Conservation (phyloP, 306 rosid genomes). For the Spatholobus suberectus region DNA sequence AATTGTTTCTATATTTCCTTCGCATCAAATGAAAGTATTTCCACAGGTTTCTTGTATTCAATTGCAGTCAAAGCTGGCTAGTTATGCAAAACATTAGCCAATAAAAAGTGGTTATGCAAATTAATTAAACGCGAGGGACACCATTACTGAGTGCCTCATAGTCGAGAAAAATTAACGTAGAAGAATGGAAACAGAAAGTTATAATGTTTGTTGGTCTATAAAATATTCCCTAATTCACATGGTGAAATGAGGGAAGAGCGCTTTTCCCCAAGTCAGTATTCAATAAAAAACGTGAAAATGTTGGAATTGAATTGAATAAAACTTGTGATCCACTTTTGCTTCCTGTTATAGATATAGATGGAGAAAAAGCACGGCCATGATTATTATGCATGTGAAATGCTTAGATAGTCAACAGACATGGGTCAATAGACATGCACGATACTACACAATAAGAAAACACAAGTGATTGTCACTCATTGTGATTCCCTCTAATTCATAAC, state of each 20-base stretch:
- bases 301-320: background rate
- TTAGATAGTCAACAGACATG: constrained; percentile 25
- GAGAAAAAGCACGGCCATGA: constrained; percentile 3
- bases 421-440: constrained; percentile 18
- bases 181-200: background rate
- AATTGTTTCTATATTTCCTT: background rate
- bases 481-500: constrained; percentile 10
- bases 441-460: constrained; percentile 13
- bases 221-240: background rate
- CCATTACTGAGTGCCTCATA: background rate
- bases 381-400: constrained; percentile 29
- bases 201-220: background rate
- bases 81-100: background rate
- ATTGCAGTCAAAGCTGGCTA: background rate
- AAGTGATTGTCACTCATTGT: constrained; percentile 22
- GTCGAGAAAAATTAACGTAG: background rate
- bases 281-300: background rate
- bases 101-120: background rate
- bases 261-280: constrained; percentile 2
- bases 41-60: background rate
- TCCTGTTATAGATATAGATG: constrained; percentile 9
- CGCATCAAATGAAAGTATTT: background rate
- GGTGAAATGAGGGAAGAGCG: background rate
- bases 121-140: background rate
- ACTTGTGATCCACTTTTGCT: background rate